Conservation (phyloP, 495 filamentous ascomycete species). For the Hyaloscypha hepaticicola region DNA sequence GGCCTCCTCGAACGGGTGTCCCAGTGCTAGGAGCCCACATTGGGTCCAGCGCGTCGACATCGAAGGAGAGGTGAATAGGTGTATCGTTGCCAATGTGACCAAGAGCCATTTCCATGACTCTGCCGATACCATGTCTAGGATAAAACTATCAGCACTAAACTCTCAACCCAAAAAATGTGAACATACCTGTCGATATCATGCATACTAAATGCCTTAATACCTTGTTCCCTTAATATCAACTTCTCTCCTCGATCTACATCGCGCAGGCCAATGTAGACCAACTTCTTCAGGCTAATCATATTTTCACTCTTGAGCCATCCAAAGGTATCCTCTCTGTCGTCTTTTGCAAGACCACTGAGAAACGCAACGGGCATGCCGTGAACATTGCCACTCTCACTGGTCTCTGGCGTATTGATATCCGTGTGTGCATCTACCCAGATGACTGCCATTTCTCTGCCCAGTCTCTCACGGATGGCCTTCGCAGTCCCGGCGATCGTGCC, state of each 20-base stretch:
- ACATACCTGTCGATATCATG: slow-evolving; percentile 87
- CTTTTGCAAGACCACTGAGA: slow-evolving; percentile 76
- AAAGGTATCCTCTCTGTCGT: slow-evolving; percentile 70
- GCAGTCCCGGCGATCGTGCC: slow-evolving; percentile 84
- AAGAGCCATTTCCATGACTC: slow-evolving; percentile 95
- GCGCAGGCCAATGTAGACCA: slow-evolving; percentile 95
- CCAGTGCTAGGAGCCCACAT: slow-evolving; percentile 95
- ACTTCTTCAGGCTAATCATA: slow-evolving; percentile 66
- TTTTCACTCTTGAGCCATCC: slow-evolving; percentile 74
- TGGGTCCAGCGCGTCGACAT: slow-evolving; percentile 95
- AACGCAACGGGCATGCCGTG: slow-evolving; percentile 98
- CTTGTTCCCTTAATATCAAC: slow-evolving; percentile 78
- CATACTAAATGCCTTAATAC: slow-evolving; percentile 96
- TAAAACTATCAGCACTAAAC: slow-evolving; percentile 38
- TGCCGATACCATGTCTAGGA: slow-evolving; percentile 75
- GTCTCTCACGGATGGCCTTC: slow-evolving; percentile 78
- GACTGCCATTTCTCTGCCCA: slow-evolving; percentile 80
- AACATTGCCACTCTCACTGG: slow-evolving; percentile 85
- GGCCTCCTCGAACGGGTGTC: slow-evolving; percentile 90
- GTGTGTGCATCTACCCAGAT: slow-evolving; percentile 99
- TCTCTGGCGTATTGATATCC: slow-evolving; percentile 96
- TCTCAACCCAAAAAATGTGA: background rate
- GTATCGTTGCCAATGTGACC: slow-evolving; percentile 91
- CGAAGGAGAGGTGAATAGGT: slow-evolving; percentile 94
- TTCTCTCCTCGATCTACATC: slow-evolving; percentile 95